Percentiles rank a stretch among this genome's conserved stretches.
Evolutionary conservation across 2,329 filamentous ascomycete species (phyloP).

Genomic region (Colletotrichum sp.): DNA sequence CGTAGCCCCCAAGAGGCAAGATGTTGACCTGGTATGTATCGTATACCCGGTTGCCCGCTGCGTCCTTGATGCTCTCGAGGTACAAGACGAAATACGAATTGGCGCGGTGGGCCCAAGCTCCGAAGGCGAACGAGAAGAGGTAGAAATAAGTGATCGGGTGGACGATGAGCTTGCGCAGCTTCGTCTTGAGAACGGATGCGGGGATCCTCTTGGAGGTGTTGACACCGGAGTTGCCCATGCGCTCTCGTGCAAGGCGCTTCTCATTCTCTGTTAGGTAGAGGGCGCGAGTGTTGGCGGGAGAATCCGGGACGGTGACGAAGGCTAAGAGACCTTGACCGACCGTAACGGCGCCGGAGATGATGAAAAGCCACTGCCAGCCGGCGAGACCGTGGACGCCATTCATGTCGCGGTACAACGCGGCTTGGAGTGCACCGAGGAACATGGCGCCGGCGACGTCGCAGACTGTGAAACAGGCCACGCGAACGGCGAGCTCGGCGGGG

Average conservation of each 20-base stretch:
- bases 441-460: conserved; percentile 47
- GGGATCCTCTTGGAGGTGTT: conserved; percentile 32
- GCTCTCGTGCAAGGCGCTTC: conserved; percentile 27
- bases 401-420: conserved; percentile 44
- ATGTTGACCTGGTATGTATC: conserved; percentile 36
- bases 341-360: conserved; percentile 48
- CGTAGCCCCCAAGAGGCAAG: conserved; percentile 33
- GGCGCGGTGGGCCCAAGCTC: conserved; percentile 33
- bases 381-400: conserved; percentile 42
- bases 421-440: conserved; percentile 49
- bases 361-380: conserved; percentile 53
- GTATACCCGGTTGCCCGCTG: conserved; percentile 28
- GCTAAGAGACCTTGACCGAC: conserved; percentile 43
- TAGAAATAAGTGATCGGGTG: conserved; percentile 36
- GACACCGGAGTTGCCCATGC: conserved; percentile 32
- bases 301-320: conserved; percentile 41
- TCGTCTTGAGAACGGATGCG: conserved; percentile 24
- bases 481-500: conserved; percentile 40
- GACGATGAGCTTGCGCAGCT: conserved; percentile 29
- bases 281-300: conserved; percentile 32
- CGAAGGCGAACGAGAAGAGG: conserved; percentile 31
- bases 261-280: conserved; percentile 32
- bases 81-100: conserved; percentile 40
- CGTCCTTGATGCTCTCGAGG: conserved; percentile 30
- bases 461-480: conserved; percentile 48